Base-by-base conservation (phyloP, 2,329 filamentous ascomycete genomes). In the Cordyceps cicadae region DNA sequence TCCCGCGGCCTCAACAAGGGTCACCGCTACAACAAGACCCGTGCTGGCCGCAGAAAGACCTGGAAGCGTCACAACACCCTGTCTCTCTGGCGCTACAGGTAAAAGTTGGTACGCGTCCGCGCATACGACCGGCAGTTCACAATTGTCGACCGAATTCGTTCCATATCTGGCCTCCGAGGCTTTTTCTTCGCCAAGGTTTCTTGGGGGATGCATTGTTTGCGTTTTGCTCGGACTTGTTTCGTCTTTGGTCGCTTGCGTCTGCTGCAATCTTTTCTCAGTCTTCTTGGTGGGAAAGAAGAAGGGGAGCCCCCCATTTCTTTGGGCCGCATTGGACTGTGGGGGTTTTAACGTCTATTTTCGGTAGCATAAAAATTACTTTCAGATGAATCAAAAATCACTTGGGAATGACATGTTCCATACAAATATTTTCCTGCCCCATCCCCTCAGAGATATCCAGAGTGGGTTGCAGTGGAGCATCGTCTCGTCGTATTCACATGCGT, bases 51-150 rank as follows among this genome's bases (percentile, higher is more conserved):
- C 80, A 93, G 95, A 86, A 97, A 99, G 92, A 99, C 93, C 79
- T 99, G 94, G 95, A 96, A 96, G 90, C 87, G 90, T 79, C 92
- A 96, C 86, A 99, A 99, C 89, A 99, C 93, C 80, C 88, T 96
- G 78, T 96, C 90, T 74, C 90, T 96, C 79, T 97, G 93, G 92
- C 87, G 92, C 80, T 97, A 97, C 90, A 87, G 92, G 82, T 96
- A 90, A 81, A 70, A 64, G 64, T 58, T 46, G 60, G 54, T 53
- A 46, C 53, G 54, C 54, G 11, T 29, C 53, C 54, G 60, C 60
- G 54, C 53, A 26, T 11, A 48, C 19, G 6, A 15, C 54, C 60
- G 54, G 54, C 60, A 61, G 54, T 37, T 34, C 21, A 41, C 32
- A 45, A 51, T 43, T 61, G 57, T 60, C 60, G 54, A 46, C 54